Conservation (phyloP, 192 early-diverging fungal genomes). For the Rhizophagus sp. region DNA sequence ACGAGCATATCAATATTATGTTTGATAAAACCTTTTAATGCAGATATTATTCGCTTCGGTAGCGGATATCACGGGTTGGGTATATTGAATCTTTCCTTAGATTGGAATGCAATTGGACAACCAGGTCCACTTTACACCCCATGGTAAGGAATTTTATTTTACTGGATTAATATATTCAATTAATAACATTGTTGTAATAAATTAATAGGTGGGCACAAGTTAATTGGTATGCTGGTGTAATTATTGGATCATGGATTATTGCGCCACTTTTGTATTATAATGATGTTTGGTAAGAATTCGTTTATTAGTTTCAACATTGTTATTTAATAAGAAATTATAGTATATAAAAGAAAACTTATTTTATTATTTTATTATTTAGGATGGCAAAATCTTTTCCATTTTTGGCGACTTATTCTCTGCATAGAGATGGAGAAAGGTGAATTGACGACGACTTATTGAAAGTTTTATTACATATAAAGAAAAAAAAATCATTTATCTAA, state of each 20-base stretch:
- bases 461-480: background rate
- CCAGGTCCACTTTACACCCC: constrained; percentile 60
- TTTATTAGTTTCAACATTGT: background rate
- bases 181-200: background rate
- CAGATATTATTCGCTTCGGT: constrained; percentile 39
- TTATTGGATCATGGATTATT: constrained; percentile 62
- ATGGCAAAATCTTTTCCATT: constrained; percentile 19
- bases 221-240: constrained; percentile 57
- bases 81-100: constrained; percentile 67
- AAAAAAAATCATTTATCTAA: background rate
- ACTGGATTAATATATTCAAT: background rate
- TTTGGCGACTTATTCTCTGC: constrained; percentile 16
- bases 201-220: constrained; percentile 53
- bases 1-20: constrained; percentile 43
- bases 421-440: constrained; percentile 18
- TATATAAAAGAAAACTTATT: background rate
- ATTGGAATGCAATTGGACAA: constrained; percentile 71
- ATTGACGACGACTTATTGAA: background rate
- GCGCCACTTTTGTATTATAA: constrained; percentile 66
- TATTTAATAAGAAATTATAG: background rate
- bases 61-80: constrained; percentile 66
- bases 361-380: background rate
- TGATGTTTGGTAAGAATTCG: constrained; percentile 55
- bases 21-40: constrained; percentile 33
- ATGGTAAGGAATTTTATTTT: constrained; percentile 42